Evolutionary conservation across 2,329 filamentous ascomycete genomes (phyloP).

Genomic region (Myriosclerotinia duriaeana): DNA sequence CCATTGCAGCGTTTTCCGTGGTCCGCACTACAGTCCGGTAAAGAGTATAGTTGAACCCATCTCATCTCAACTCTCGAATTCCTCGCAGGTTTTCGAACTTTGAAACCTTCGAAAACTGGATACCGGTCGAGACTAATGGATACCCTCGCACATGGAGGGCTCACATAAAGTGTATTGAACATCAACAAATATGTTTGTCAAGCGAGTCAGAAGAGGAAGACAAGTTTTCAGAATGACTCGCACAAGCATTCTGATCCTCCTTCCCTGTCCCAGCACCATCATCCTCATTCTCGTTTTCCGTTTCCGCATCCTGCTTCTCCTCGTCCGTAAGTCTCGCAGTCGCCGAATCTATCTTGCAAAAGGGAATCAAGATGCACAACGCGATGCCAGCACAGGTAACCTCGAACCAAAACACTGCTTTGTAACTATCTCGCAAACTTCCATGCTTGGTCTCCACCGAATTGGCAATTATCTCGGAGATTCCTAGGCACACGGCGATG

Average conservation of each 20-base stretch:
- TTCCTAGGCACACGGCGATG: constrained; percentile 18
- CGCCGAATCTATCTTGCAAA: constrained; percentile 23
- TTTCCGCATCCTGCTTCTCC: neutral
- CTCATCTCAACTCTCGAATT: no score
- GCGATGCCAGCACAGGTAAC: constrained; percentile 16
- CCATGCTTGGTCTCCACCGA: neutral
- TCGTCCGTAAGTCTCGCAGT: constrained; percentile 7
- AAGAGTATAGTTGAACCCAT: no score
- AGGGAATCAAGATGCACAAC: constrained; percentile 15
- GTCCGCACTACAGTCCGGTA: no score
- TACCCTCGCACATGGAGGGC: neutral
- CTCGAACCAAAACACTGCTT: constrained; percentile 23
- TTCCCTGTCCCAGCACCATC: neutral
- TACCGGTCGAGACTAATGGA: no score
- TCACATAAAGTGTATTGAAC: neutral
- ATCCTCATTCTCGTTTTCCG: neutral
- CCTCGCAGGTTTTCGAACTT: no score
- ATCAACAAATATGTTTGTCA: neutral
- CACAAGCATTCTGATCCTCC: neutral
- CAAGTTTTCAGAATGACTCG: neutral
- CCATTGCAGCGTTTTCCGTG: no score
- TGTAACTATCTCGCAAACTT: constrained; percentile 12
- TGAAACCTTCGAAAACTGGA: no score
- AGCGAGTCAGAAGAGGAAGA: constrained; percentile 10
- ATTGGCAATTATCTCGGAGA: constrained; percentile 5